phyloP scores from a whole-genome alignment of 169 alveolate species.

The Ichthyophthirius multifiliis region DNA sequence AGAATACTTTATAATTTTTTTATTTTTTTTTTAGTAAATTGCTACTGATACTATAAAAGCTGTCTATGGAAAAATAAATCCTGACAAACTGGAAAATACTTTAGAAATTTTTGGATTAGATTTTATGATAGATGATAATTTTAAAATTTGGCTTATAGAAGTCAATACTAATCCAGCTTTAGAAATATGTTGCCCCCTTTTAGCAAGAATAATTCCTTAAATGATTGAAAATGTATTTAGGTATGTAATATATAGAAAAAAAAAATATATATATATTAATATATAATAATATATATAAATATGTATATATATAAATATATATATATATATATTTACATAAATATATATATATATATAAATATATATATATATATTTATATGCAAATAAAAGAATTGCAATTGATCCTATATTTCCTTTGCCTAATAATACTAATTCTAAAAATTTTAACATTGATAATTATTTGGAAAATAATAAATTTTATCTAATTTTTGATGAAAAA shows the following conservation, averaged over 20 bases:
- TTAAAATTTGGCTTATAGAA: slow-evolving; percentile 68
- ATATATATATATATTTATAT: too few species aligned
- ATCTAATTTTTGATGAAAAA: slow-evolving; percentile 57
- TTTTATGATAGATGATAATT: slow-evolving; percentile 81
- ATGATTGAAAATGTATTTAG: slow-evolving; percentile 76
- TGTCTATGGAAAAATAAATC: slow-evolving; percentile 66
- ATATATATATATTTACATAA: too few species aligned
- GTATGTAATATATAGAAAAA: background rate
- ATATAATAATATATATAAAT: too few species aligned
- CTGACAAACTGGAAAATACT: slow-evolving; percentile 53
- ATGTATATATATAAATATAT: too few species aligned
- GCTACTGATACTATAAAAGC: slow-evolving; percentile 63
- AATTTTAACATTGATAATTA: slow-evolving; percentile 29
- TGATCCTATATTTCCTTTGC: slow-evolving; percentile 75
- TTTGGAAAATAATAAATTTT: slow-evolving; percentile 43
- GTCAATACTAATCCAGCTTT: slow-evolving; percentile 83
- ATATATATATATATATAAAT: too few species aligned
- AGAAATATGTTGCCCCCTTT: slow-evolving; percentile 75
- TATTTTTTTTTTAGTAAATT: slow-evolving; percentile 19
- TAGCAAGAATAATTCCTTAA: slow-evolving; percentile 72
- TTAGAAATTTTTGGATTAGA: slow-evolving; percentile 82
- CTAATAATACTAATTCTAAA: slow-evolving; percentile 34
- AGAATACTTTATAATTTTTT: too few species aligned
- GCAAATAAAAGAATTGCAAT: slow-evolving; percentile 32
- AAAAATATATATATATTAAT: too few species aligned